A percentile compares a stretch with the other conserved stretches of the same genome.
Evolutionary conservation across 2,329 filamentous ascomycete genomes (phyloP).

Genomic region (Xylariaceae sp.): DNA sequence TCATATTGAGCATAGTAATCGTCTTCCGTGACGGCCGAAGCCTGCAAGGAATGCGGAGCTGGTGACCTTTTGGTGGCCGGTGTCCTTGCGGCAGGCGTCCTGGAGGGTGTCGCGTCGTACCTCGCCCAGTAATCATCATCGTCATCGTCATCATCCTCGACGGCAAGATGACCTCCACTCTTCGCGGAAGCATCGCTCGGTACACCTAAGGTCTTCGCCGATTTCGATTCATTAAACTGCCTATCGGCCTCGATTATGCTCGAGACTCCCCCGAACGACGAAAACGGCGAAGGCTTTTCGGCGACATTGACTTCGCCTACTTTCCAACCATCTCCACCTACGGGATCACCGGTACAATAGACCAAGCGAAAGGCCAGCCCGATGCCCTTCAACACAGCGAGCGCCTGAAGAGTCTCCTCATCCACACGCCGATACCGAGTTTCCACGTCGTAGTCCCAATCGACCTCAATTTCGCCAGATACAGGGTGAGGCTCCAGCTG

Average conservation of each 20-base stretch:
- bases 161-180: conserved; percentile 5
- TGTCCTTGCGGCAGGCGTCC: conserved; percentile 51
- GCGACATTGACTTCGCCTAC: conserved; percentile 69
- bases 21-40: conserved; percentile 51
- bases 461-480: conserved; percentile 77
- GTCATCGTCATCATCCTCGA: conserved; percentile 59
- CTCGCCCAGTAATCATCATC: conserved; percentile 80
- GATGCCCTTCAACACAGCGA: conserved; percentile 64
- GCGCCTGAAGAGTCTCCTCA: conserved; percentile 72
- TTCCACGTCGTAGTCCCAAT: conserved; percentile 66
- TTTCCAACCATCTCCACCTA: conserved; percentile 68
- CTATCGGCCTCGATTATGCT: conserved; percentile 65
- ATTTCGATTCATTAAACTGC: conserved; percentile 45
- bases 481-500: conserved; percentile 78
- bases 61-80: conserved; percentile 66
- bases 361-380: conserved; percentile 67
- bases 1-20: conserved; percentile 79
- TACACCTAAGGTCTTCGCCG: conserved; percentile 24
- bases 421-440: conserved; percentile 70
- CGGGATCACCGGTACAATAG: conserved; percentile 68
- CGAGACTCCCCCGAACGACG: conserved; percentile 52
- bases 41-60: conserved; percentile 50
- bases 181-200: conserved; percentile 19
- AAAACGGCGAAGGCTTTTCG: conserved; percentile 61
- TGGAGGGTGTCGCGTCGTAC: conserved; percentile 69